phyloP scores from a whole-genome alignment of 202 grass and related monocot species.

The Panicum virgatum region DNA sequence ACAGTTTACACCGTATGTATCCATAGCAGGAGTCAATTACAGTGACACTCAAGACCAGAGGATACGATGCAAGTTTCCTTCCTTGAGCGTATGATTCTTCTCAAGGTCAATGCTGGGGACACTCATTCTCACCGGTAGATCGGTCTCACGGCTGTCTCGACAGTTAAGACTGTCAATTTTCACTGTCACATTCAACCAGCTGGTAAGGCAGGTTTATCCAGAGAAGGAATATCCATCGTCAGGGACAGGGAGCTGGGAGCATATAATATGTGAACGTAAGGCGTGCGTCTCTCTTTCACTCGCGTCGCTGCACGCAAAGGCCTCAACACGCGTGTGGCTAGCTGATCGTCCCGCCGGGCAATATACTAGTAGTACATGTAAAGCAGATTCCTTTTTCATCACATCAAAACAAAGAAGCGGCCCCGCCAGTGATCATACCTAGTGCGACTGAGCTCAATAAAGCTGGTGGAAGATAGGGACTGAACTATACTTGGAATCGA shows the following conservation, averaged over 20 bases:
- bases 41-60: not conserved
- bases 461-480: not conserved
- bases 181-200: not conserved
- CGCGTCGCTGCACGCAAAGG: not conserved
- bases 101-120: not conserved
- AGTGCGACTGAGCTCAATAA: no score
- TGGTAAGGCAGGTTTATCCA: not conserved
- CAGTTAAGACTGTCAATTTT: not conserved
- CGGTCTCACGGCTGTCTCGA: not conserved
- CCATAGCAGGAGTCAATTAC: not conserved
- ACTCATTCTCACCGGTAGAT: not conserved
- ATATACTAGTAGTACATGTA: not conserved
- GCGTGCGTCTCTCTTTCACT: constrained; percentile 13
- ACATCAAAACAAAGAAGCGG: not conserved
- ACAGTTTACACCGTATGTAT: not conserved
- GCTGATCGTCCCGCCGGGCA: not conserved
- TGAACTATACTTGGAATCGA: not conserved
- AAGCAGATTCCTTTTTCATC: constrained; percentile 22
- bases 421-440: not conserved
- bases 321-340: not conserved
- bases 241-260: no score
- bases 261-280: not conserved
- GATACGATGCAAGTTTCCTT: not conserved
- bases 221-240: constrained; percentile 6
- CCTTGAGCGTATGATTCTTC: no score